Base-by-base conservation (phyloP, 805 yeast species). In the Barnettozyma botsteinii region DNA sequence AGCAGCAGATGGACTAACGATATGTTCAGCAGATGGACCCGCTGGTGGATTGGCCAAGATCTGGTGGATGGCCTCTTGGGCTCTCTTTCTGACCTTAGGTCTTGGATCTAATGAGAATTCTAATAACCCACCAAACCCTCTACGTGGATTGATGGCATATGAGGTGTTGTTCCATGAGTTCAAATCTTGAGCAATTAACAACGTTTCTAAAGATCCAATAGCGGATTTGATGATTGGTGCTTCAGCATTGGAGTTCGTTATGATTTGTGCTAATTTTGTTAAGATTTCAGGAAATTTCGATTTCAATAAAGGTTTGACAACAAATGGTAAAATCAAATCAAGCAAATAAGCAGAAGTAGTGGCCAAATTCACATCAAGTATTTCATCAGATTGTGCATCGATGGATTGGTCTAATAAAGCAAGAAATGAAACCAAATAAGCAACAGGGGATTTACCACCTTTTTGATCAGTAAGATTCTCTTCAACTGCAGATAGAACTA, bases 41-140 rank as follows among this genome's bases (percentile, higher is more conserved):
- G 83, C 71, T 10, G 96, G 94, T 9, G 80, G 78, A 46, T 73
- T 73, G 3, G 64, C 49, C 45, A 93, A 65, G 23, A 93, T 66
- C 4, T 68, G 72, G 35, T 71, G 64, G n/a, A 93, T 72, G 2
- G 97, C 85, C 42, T 93, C 98, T 53, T 81, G 83, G 2, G 98
- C 95, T 67, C 97, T 81, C 73, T 84, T 86, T 60, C 98, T 78
- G 11, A 93, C 95, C 55, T 93, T 93, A 27, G 98, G 98, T 57
- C 98, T 77, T 33, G 84, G 82, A 61, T 93, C 97, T 31, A 85
- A 64, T 0, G 91, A 77, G 46, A 87, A 70, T 58, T 85, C 87
- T 43, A 89, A 63, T 43, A 89, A 62, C 33, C 91, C 95, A 29
- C 74, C 72, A 43, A 88, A 64, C 31, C 93, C 96, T 69, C 94